phyloP scores from a whole-genome alignment of 208 protist species.

The Spongospora subterranea region DNA sequence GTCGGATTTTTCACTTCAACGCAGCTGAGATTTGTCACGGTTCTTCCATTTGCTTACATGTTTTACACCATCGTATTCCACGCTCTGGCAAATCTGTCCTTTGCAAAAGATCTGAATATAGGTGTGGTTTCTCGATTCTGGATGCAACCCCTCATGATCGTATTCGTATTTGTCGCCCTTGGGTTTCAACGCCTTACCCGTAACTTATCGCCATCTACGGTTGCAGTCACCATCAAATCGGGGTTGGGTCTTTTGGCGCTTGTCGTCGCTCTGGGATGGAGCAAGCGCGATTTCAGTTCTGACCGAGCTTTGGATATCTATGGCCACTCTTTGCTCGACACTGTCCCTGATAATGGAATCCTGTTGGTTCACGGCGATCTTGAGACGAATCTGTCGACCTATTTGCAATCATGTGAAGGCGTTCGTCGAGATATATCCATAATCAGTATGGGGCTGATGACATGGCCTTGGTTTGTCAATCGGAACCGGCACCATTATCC shows the following conservation, averaged over 20 bases:
- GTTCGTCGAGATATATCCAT: neutral
- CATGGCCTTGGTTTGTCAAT: neutral
- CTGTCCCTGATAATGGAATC: neutral
- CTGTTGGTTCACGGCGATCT: neutral
- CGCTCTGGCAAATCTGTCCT: neutral
- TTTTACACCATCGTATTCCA: neutral
- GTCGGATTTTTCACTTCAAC: no score
- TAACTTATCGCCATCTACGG: neutral
- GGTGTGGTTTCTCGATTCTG: neutral
- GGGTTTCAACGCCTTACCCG: neutral
- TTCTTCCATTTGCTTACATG: neutral
- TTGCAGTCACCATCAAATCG: no score
- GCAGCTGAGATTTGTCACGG: no score
- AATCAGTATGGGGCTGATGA: conserved; percentile 2
- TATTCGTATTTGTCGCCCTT: neutral
- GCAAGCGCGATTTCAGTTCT: neutral
- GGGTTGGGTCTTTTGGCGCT: no score
- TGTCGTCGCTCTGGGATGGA: neutral
- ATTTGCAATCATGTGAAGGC: neutral
- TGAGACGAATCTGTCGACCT: neutral
- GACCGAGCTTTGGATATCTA: neutral
- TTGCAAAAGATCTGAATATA: neutral
- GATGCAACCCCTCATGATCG: neutral
- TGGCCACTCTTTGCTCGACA: neutral
- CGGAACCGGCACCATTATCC: neutral